Evolutionary conservation across 768 basidiomycete genomes (phyloP).

Genomic region (Leccinellum albellum): DNA sequence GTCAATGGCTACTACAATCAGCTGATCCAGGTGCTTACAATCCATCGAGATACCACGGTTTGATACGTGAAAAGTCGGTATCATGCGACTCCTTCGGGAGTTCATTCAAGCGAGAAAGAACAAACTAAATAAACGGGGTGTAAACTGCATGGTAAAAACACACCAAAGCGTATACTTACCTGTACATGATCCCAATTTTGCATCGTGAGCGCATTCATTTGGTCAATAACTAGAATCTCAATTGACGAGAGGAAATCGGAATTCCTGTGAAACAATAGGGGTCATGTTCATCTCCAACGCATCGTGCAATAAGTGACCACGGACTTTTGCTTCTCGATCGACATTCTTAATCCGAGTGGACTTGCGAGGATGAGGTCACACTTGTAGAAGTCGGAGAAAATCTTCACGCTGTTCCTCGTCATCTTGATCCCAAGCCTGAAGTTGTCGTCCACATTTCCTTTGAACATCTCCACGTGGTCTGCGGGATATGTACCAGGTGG

Average conservation of each 20-base stretch:
- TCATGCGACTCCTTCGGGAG: slow-evolving; percentile 92
- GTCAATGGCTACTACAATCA: slow-evolving; percentile 75
- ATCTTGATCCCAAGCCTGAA: slow-evolving; percentile 91
- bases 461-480: slow-evolving; percentile 92
- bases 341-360: slow-evolving; percentile 85
- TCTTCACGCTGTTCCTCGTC: slow-evolving; percentile 86
- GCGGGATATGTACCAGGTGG: slow-evolving; percentile 73
- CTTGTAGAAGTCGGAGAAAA: slow-evolving; percentile 87
- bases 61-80: slow-evolving; percentile 93
- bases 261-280: slow-evolving; percentile 43
- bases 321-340: slow-evolving; percentile 92
- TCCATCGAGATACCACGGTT: slow-evolving; percentile 96
- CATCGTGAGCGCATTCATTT: slow-evolving; percentile 90
- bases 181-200: slow-evolving; percentile 99
- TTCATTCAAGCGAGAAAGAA: slow-evolving; percentile 80
- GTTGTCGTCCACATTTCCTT: slow-evolving; percentile 95
- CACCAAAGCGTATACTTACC: slow-evolving; percentile 39
- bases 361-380: slow-evolving; percentile 92
- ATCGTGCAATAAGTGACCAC: slow-evolving; percentile 23
- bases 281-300: neutral
- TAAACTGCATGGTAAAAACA: neutral
- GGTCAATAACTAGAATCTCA: slow-evolving; percentile 87
- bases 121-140: slow-evolving; percentile 51
- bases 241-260: slow-evolving; percentile 92
- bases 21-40: slow-evolving; percentile 54